A percentile compares a stretch with the other conserved stretches of the same genome.
Conservation (phyloP, 495 filamentous ascomycete species). For the Trichoderma asperelloides region DNA sequence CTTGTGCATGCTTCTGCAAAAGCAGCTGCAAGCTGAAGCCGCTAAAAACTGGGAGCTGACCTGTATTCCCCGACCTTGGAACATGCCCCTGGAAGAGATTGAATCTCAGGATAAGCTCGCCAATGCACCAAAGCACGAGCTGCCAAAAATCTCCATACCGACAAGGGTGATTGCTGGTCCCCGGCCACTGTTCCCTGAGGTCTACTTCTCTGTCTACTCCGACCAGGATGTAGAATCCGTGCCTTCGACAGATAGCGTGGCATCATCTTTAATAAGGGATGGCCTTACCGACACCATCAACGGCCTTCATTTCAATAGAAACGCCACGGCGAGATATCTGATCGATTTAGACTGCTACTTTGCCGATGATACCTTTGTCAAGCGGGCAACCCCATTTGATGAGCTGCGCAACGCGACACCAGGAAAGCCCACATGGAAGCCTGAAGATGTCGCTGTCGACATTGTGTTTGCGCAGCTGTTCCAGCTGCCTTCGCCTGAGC, state of each 20-base stretch:
- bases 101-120: slow-evolving; percentile 47
- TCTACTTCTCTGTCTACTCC: slow-evolving; percentile 86
- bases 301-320: slow-evolving; percentile 84
- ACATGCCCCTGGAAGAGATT: slow-evolving; percentile 41
- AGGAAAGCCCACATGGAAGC: slow-evolving; percentile 82
- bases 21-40: slow-evolving; percentile 68
- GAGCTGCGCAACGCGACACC: slow-evolving; percentile 66
- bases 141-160: slow-evolving; percentile 68
- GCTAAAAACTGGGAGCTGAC: slow-evolving; percentile 60
- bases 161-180: slow-evolving; percentile 63
- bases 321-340: slow-evolving; percentile 74
- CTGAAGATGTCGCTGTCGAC: slow-evolving; percentile 94
- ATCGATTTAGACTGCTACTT: slow-evolving; percentile 96
- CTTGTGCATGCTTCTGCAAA: slow-evolving; percentile 75
- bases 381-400: slow-evolving; percentile 86
- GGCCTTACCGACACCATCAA: slow-evolving; percentile 89
- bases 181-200: slow-evolving; percentile 76
- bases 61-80: slow-evolving; percentile 81
- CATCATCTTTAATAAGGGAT: slow-evolving; percentile 76
- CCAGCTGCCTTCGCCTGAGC: slow-evolving; percentile 75
- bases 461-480: slow-evolving; percentile 94
- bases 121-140: slow-evolving; percentile 56
- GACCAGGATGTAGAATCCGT: slow-evolving; percentile 90
- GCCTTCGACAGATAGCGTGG: slow-evolving; percentile 62
- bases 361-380: slow-evolving; percentile 76